Evolutionary conservation across 768 basidiomycete species (phyloP).

Genomic region (Vararia minispora): DNA sequence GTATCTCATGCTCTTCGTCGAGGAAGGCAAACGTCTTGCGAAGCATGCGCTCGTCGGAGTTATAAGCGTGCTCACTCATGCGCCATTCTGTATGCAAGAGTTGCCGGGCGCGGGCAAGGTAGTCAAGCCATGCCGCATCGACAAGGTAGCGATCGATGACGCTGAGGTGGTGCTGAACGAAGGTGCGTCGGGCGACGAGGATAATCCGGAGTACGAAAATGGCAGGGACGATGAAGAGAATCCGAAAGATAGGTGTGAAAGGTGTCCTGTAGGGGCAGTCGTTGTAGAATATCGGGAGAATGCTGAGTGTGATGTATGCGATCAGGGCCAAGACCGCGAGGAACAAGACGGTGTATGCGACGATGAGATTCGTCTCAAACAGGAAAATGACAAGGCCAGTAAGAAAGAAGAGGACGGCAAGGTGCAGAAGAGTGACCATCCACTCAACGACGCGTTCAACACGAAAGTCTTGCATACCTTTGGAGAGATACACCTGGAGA

Average conservation of each 20-base stretch:
- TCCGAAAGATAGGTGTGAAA: no score
- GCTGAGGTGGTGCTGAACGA: no score
- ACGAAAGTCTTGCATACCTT: constrained; percentile 1
- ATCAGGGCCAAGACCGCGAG: neutral
- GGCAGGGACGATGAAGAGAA: no score
- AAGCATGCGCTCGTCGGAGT: no score
- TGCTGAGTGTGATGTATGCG: constrained; percentile 2
- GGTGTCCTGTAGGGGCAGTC: constrained; percentile 6
- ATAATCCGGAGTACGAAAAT: no score
- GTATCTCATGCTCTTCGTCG: constrained; percentile 10
- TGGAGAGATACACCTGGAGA: constrained; percentile 3
- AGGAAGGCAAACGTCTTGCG: constrained; percentile 7
- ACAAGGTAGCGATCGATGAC: no score
- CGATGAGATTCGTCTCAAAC: neutral
- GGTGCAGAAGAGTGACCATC: constrained; percentile 1
- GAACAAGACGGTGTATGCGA: neutral
- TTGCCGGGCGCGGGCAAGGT: no score
- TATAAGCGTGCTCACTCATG: no score
- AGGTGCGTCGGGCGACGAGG: no score
- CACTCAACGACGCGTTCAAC: constrained; percentile 3
- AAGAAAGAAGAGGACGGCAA: constrained; percentile 6
- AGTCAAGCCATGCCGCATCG: no score
- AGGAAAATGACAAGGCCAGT: constrained; percentile 4
- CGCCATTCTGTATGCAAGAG: no score
- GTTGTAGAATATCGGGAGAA: neutral